Evolutionary conservation across 2,329 filamentous ascomycete species (phyloP).

Genomic region (Rutstroemia sydowiana): DNA sequence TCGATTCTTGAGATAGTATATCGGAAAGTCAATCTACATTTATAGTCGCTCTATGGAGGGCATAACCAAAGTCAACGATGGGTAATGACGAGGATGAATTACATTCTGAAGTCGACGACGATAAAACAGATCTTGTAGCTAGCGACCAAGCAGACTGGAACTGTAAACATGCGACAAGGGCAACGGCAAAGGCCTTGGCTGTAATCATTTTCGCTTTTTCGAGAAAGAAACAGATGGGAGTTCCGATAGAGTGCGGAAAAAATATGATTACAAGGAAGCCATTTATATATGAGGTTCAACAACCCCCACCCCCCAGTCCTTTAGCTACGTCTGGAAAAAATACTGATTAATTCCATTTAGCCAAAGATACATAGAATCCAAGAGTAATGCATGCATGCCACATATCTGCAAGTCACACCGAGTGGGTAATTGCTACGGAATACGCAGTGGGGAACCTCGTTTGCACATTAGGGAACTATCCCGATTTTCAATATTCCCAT

Average conservation of each 20-base stretch:
- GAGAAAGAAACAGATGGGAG: neutral
- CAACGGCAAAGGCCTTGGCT: neutral
- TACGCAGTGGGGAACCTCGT: too few species aligned
- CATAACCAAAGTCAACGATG: slow-evolving; percentile 28
- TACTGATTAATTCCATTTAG: too few species aligned
- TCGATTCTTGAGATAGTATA: neutral
- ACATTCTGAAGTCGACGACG: too few species aligned
- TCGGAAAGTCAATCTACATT: slow-evolving; percentile 20
- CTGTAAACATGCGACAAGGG: neutral
- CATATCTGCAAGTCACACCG: too few species aligned
- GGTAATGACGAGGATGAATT: slow-evolving; percentile 19
- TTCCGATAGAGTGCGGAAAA: neutral
- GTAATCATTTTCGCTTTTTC: slow-evolving; percentile 2
- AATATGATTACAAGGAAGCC: neutral
- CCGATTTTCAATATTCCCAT: too few species aligned
- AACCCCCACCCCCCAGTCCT: too few species aligned
- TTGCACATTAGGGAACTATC: too few species aligned
- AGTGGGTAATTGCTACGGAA: too few species aligned
- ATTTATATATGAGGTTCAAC: neutral
- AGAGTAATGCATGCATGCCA: too few species aligned
- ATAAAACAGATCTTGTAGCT: neutral
- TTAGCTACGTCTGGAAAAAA: too few species aligned
- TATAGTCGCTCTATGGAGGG: slow-evolving; percentile 25
- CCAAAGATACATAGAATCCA: too few species aligned
- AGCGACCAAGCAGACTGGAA: neutral